Evolutionary conservation across 345 rosid genomes (phyloP).

Genomic region (Stellera chamaejasme): DNA sequence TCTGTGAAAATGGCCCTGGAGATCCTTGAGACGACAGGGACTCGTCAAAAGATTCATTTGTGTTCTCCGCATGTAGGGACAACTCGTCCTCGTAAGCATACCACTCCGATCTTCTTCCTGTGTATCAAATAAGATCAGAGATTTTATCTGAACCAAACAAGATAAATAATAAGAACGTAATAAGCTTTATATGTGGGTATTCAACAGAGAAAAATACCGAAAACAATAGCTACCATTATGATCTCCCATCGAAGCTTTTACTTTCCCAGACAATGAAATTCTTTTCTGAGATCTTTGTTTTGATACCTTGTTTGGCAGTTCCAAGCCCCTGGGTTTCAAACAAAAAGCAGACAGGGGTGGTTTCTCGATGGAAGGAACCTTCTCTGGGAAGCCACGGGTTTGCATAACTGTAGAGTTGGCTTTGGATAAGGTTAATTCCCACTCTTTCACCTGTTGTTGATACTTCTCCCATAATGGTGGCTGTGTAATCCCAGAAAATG

Average conservation of each 20-base stretch:
- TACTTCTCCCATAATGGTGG: conserved; percentile 82
- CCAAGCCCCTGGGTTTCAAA: conserved; percentile 88
- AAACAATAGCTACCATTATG: conserved; percentile 37
- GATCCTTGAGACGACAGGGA: conserved; percentile 34
- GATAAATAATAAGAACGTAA: neutral
- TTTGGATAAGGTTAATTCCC: conserved; percentile 55
- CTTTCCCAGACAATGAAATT: conserved; percentile 48
- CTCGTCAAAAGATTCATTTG: conserved; percentile 44
- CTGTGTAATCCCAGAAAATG: conserved; percentile 28
- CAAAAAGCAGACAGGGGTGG: conserved; percentile 90
- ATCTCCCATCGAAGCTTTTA: conserved; percentile 35
- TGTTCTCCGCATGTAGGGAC: conserved; percentile 27
- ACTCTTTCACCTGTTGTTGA: conserved; percentile 59
- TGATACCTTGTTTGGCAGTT: conserved; percentile 67
- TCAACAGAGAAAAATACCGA: neutral
- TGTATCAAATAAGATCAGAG: conserved; percentile 16
- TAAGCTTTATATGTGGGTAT: too few relatives aligned
- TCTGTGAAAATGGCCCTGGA: conserved; percentile 36
- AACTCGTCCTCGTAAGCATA: conserved; percentile 57
- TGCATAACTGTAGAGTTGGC: conserved; percentile 14
- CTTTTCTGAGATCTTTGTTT: conserved; percentile 73
- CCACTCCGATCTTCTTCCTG: conserved; percentile 66
- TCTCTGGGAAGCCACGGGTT: conserved; percentile 41
- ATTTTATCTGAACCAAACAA: too few relatives aligned
- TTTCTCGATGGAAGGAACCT: conserved; percentile 40